phyloP scores from a whole-genome alignment of 108 stramenopile species.

The Cyclostephanos tholiformis region DNA sequence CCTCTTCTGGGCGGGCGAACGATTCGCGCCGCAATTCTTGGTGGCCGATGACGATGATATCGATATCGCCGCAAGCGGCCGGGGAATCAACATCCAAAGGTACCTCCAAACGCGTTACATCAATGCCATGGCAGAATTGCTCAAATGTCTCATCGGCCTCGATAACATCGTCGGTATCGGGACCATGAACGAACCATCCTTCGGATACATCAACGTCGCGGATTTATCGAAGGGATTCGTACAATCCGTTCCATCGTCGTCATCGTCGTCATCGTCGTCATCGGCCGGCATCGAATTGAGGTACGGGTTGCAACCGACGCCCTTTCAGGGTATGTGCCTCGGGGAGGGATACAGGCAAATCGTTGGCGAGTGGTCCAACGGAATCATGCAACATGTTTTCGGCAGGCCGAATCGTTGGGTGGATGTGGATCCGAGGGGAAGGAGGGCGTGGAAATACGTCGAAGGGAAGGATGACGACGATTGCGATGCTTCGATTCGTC shows the following conservation, averaged over 20 bases:
- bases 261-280: constrained; percentile 2
- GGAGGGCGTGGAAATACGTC: constrained; percentile 25
- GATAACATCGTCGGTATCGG: constrained; percentile 52
- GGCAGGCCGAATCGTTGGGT: constrained; percentile 23
- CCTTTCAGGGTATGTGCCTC: constrained; percentile 38
- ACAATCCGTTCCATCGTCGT: constrained; percentile 11
- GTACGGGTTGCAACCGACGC: constrained; percentile 29
- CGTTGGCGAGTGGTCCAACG: constrained; percentile 35
- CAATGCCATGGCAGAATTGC: constrained; percentile 33
- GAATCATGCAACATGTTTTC: constrained; percentile 31
- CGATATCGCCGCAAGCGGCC: neutral
- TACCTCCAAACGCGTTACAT: constrained; percentile 53
- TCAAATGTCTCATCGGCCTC: constrained; percentile 37
- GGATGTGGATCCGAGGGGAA: constrained; percentile 28
- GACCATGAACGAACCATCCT: constrained; percentile 54
- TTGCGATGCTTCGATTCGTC: too few relatives aligned
- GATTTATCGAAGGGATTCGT: constrained; percentile 25
- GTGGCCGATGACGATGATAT: constrained; percentile 26
- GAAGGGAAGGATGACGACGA: too few relatives aligned
- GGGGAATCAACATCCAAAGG: constrained; percentile 31
- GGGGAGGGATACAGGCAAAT: constrained; percentile 23
- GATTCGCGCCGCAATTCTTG: constrained; percentile 42
- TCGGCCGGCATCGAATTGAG: constrained; percentile 11
- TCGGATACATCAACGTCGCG: constrained; percentile 41
- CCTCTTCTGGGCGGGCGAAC: constrained; percentile 54